Percentiles rank a stretch among this genome's conserved stretches.
Conservation (phyloP, 768 basidiomycete species). For the Leucocoprinus leucothites region DNA sequence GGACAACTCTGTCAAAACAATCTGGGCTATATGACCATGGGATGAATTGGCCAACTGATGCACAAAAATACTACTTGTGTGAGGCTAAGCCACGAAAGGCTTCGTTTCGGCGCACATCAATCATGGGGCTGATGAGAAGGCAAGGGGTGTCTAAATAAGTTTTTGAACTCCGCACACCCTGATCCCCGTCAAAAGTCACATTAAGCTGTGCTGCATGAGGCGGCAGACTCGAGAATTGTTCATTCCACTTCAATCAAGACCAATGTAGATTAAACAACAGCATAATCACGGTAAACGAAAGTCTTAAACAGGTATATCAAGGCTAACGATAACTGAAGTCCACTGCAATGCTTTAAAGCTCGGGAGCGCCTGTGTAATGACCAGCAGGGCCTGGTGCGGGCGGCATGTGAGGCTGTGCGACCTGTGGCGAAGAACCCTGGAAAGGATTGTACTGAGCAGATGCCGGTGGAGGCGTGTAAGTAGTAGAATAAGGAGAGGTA, state of each 20-base stretch:
- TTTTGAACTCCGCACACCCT: too few species aligned
- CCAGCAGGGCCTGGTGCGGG: conserved; percentile 3
- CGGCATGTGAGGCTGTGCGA: conserved; percentile 4
- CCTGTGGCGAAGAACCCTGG: conserved; percentile 4
- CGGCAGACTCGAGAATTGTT: too few species aligned
- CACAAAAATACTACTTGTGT: background rate
- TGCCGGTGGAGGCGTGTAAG: conserved; percentile 4
- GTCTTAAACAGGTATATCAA: background rate
- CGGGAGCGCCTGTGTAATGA: conserved; percentile 31
- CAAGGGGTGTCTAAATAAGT: too few species aligned
- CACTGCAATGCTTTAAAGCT: conserved; percentile 17
- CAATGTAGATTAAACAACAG: too few species aligned
- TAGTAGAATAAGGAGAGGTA: conserved; percentile 13
- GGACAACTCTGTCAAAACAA: background rate
- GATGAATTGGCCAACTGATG: background rate
- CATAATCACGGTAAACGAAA: background rate
- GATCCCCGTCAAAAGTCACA: too few species aligned
- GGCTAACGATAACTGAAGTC: too few species aligned
- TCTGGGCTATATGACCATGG: background rate
- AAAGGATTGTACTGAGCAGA: conserved; percentile 18
- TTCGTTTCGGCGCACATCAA: background rate
- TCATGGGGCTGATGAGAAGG: background rate
- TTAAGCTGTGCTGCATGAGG: too few species aligned
- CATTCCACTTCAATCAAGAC: too few species aligned
- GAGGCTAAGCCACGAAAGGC: background rate